A percentile compares a stretch with the other conserved stretches of the same genome.
These are phyloP conservation scores for Sarocladium strictum DNA, from an alignment of 2,329 filamentous ascomycete genomes.

Conservation along the genomic window DNA sequence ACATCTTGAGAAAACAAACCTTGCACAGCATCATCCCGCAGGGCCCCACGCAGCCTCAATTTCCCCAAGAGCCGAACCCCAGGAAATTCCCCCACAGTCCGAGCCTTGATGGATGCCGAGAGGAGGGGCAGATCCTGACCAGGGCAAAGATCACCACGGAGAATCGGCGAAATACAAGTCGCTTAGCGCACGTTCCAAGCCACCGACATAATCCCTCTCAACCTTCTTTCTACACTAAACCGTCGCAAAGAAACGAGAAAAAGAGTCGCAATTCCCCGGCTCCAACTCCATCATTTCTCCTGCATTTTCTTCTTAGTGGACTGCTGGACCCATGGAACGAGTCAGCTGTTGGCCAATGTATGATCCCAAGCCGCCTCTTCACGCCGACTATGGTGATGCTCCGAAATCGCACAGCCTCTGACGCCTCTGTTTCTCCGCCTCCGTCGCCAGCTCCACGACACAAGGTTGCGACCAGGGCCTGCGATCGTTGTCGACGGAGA, in stretches of 20 bases:
- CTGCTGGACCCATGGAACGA: too few relatives aligned
- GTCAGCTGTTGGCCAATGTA: too few relatives aligned
- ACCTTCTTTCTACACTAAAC: background rate
- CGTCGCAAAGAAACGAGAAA: background rate
- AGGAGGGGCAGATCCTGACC: background rate
- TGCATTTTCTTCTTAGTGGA: too few relatives aligned
- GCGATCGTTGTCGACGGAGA: conserved; percentile 29
- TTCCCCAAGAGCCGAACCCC: background rate
- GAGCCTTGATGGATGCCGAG: background rate
- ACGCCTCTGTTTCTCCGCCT: conserved; percentile 12
- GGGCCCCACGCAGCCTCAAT: background rate
- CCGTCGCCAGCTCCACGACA: conserved; percentile 15
- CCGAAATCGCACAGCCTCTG: conserved; percentile 14
- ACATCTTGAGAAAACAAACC: background rate
- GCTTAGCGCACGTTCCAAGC: background rate
- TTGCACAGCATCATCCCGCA: background rate
- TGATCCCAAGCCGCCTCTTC: background rate
- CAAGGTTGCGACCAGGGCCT: conserved; percentile 22
- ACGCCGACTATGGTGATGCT: background rate
- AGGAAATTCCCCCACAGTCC: background rate
- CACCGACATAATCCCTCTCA: background rate
- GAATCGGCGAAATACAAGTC: conserved; percentile 3
- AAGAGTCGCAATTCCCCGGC: background rate
- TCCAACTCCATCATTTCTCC: too few relatives aligned
- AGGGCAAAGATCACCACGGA: background rate